Evolutionary conservation across 2,329 filamentous ascomycete genomes (phyloP), one percentile per base, ranked within the genome.

Genomic region (Pseudogymnoascus sp.): DNA sequence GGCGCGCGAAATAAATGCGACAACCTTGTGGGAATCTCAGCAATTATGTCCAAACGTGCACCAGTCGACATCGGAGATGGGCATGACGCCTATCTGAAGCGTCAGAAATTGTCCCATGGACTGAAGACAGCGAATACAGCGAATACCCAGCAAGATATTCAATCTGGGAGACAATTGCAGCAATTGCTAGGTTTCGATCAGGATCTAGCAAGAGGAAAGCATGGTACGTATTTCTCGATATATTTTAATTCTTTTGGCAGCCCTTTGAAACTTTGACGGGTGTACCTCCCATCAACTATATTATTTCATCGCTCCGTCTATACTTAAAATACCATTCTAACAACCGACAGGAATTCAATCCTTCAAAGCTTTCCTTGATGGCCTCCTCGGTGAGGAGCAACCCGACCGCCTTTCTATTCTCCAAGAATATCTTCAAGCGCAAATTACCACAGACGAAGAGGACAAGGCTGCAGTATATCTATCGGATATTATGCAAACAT

Each of bases 401-500:
- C 75, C 78, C 26, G 73, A 76, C 67, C 75, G 75, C 84, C 80
- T 68, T 76, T 77, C 73, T 76, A 87, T 93, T 62, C 77, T 93
- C 34, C 81, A 81, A 67, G 85, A 90, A 68, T 95, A 88, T 72
- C 83, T 95, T 60, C 79, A 85, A 54, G 76, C 78, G 6, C 77
- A 81, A 63, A 81, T 79, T 68, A 81, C 83, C 1, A 74, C 75
- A 68, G 75, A 78, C 62, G 72, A 73, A 63, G 80, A 77, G 42
- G 84, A 86, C 39, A 82, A 84, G 62, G 80, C 84, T 62, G 79
- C 83, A 5, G 79, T 87, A 23, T 91, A 87, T 69, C 83, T 97
- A 31, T 78, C 83, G 1, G 91, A 96, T 70, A 78, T 97, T 40
- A 89, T 96, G 76, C 89, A 96, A 70, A 91, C 87, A 65, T 97